Evolutionary conservation across 23 red algal species (phyloP), one percentile per base, ranked within the genome.

Genomic region (Gracilaria gracilis): DNA sequence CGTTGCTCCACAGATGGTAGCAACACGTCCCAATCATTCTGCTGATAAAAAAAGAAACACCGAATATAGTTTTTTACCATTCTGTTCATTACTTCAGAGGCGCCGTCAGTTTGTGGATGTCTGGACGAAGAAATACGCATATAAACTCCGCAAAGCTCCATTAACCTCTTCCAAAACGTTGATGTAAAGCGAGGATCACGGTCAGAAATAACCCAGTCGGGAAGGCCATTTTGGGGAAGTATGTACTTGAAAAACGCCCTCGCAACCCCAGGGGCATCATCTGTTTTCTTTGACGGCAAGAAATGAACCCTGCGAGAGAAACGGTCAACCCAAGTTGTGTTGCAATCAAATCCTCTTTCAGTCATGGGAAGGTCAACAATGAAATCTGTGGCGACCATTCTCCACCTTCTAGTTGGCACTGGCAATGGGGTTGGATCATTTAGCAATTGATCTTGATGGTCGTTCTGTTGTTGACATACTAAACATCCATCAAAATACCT

Each of bases 51-150:
- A 47, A 40, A 87, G 53, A 42, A 74, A 50, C 8, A 87, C 8
- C 59, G 23, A 16, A 87, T 35, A 47, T 87, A 87, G 57, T 87
- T 87, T 55, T 87, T 34, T 29, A 87, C 46, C 62, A 75, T 87
- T 17, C 62, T 53, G 25, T 75, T 87, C 59, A 87, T 75, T 24
- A 75, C 46, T 49, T 87, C 65, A 0, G 83, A 87, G 25, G 62
- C 0, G 39, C 59, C 40, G 49, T 87, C 59, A 13, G 83, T 87
- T 37, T 87, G 27, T 35, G 27, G 29, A 54, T 72, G 50, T 9
- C 36, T 50, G 13, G 4, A 32, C 27, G 83, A 28, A 0, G 42
- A 75, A 0, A 87, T 87, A 9, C 49, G 32, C 40, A 75, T 9
- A 9, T 75, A 16, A 9, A 87, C 50, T 7, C 65, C 83, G 42